Base-by-base conservation (phyloP, 495 filamentous ascomycete genomes). In the Aspergillus ostianus region DNA sequence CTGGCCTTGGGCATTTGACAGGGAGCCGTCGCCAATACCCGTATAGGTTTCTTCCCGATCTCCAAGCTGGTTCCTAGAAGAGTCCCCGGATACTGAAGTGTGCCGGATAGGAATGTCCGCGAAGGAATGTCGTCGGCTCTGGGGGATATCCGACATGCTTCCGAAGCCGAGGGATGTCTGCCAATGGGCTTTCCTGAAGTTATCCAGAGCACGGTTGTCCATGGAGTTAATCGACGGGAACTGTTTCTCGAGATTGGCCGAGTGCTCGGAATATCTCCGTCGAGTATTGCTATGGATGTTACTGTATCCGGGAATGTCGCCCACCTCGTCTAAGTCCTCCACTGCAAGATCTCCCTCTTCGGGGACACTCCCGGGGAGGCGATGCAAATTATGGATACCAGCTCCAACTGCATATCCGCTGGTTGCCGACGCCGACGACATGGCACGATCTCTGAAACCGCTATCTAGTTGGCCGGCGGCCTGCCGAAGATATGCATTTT, bases 51-150 rank as follows among this genome's bases (percentile, higher is more conserved):
- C 77, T 54, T 78, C 74, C 47, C 70, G 72, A 45, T 77, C 78
- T 54, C 59, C 68, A 17, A 76, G 53, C 26, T 67, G 59, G 58
- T 67, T 60, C 23, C 75, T 68, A 58, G 69, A 60, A 58, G 79
- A 70, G 41, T 91, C 88, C 47, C 80, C 78, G 48, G 61, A 59
- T 54, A 91, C 81, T 4, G 90, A 92, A 12, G 76, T 77, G 62
- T 91, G 87, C 30, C 90, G 78, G 41, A 85, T 84, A 2, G 86
- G 86, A 18, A 89, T 82, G 67, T 93, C 90, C n/a, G 92, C 93
- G 70, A 98, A 96, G n/a, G 94, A 98, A 73, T 98, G 94, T 4
- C 94, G 87, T 52, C 94, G 85, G 67, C 93, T 97, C 63, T 97
- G 92, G 29, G 90, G 84, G 18, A 87, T 77, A 54, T 93, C 90